phyloP scores from a whole-genome alignment of 352 stramenopile genomes.

The Phytophthora fragariae region DNA sequence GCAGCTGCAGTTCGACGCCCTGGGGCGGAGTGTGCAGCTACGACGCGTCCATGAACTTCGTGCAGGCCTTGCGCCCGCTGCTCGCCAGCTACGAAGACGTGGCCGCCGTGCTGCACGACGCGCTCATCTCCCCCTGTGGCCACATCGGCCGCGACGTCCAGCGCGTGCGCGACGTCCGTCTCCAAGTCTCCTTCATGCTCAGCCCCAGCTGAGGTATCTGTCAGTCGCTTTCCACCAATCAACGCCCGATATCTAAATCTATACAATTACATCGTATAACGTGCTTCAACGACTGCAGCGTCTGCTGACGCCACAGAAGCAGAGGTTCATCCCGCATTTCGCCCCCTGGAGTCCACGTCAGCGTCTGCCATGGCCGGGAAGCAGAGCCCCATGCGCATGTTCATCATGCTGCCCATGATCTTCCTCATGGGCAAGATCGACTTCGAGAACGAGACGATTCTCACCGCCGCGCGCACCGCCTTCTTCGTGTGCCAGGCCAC shows the following conservation, averaged over 20 bases:
- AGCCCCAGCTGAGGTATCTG: not conserved
- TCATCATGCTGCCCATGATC: constrained; percentile 87
- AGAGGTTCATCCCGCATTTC: constrained; percentile 2
- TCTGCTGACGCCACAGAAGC: constrained; percentile 7
- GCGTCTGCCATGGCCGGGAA: constrained; percentile 49
- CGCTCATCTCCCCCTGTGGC: constrained; percentile 24
- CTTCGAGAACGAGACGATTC: constrained; percentile 78
- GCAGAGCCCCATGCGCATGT: constrained; percentile 83
- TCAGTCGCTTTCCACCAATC: not conserved
- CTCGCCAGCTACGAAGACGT: constrained; percentile 28
- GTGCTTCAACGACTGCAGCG: constrained; percentile 4
- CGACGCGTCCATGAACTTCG: constrained; percentile 20
- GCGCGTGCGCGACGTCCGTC: not conserved
- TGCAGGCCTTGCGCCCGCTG: constrained; percentile 23
- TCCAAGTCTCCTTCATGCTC: not conserved
- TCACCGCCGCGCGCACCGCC: constrained; percentile 66
- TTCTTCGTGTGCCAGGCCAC: constrained; percentile 72
- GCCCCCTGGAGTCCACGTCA: not conserved
- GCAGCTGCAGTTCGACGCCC: constrained; percentile 23
- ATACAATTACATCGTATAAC: not conserved
- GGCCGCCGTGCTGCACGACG: constrained; percentile 25
- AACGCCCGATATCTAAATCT: not conserved
- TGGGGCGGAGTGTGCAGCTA: constrained; percentile 11
- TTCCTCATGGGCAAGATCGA: constrained; percentile 90
- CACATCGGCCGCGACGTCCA: constrained; percentile 14